phyloP scores from a whole-genome alignment of 805 yeast species.

The Saccharomycopsis malanga region DNA sequence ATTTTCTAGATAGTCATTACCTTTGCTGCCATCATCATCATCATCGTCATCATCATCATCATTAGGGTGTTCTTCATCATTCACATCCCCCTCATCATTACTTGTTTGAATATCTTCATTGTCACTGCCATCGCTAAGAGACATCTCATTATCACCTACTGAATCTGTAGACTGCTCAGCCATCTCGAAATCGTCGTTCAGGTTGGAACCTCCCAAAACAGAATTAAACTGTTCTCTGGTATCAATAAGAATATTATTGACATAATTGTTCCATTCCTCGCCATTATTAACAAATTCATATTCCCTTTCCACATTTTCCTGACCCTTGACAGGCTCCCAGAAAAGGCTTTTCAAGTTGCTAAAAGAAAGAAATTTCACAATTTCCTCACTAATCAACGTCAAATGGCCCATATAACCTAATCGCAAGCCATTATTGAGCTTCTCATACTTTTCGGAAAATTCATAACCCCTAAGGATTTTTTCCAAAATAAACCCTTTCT shows the following conservation, averaged over 20 bases:
- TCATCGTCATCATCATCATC: slow-evolving; percentile 33
- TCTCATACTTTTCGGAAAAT: slow-evolving; percentile 54
- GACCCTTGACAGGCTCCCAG: slow-evolving; percentile 23
- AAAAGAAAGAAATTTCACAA: slow-evolving; percentile 69
- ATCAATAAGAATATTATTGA: slow-evolving; percentile 72
- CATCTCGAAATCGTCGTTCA: slow-evolving; percentile 35
- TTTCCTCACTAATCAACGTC: slow-evolving; percentile 89
- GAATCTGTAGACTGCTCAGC: slow-evolving; percentile 23
- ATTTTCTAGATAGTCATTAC: not conserved
- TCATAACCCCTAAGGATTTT: slow-evolving; percentile 60
- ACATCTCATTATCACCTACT: slow-evolving; percentile 18
- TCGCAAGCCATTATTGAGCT: slow-evolving; percentile 48
- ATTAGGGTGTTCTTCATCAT: slow-evolving; percentile 28
- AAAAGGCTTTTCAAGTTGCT: slow-evolving; percentile 29
- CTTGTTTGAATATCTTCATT: slow-evolving; percentile 35
- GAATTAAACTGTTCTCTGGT: slow-evolving; percentile 93
- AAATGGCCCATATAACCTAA: slow-evolving; percentile 98
- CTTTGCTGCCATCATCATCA: slow-evolving; percentile 26
- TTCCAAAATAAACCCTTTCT: slow-evolving; percentile 43
- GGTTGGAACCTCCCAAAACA: slow-evolving; percentile 74
- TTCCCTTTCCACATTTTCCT: slow-evolving; percentile 32
- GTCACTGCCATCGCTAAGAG: slow-evolving; percentile 9
- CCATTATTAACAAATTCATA: slow-evolving; percentile 34
- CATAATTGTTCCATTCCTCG: slow-evolving; percentile 73
- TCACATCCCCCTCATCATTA: slow-evolving; percentile 27